Evolutionary conservation across 352 stramenopile species (phyloP).

Genomic region (Globisporangium cystogenes): DNA sequence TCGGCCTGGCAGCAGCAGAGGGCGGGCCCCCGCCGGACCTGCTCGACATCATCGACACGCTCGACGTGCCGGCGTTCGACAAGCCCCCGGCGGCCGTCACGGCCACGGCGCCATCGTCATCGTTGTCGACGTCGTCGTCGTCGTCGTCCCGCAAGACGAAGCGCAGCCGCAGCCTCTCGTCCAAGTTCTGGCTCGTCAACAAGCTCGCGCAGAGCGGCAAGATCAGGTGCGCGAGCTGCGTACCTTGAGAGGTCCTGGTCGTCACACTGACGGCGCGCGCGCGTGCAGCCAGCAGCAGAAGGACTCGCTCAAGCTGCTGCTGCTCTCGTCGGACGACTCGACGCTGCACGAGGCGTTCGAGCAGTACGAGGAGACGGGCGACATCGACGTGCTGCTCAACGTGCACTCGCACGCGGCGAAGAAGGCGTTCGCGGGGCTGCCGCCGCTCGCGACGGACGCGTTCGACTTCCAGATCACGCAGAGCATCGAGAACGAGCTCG

Average conservation of each 20-base stretch:
- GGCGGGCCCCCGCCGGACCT: conserved; percentile 40
- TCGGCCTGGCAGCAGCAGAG: not conserved
- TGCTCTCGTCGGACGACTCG: conserved; percentile 75
- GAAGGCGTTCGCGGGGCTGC: conserved; percentile 53
- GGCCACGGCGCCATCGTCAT: too few relatives aligned
- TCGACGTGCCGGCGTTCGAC: conserved; percentile 29
- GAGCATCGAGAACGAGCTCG: conserved; percentile 75
- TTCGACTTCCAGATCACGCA: conserved; percentile 79
- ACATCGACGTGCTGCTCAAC: conserved; percentile 69
- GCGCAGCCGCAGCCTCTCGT: conserved; percentile 66
- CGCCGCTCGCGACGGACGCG: conserved; percentile 46
- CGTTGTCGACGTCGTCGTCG: too few relatives aligned
- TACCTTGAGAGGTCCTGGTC: too few relatives aligned
- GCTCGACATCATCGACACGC: conserved; percentile 61
- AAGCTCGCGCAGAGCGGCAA: conserved; percentile 72
- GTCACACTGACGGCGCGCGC: too few relatives aligned
- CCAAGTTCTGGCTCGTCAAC: conserved; percentile 85
- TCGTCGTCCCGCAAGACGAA: conserved; percentile 48
- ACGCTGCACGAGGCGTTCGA: conserved; percentile 69
- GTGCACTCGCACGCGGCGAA: conserved; percentile 57
- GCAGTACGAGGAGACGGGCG: conserved; percentile 72
- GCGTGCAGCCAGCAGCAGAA: conserved; percentile 62
- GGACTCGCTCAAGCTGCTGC: conserved; percentile 71
- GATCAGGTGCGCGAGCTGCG: conserved; percentile 53
- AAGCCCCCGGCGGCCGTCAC: too few relatives aligned